Base-by-base conservation (phyloP, 2,329 filamentous ascomycete species). In the Capronia americana region DNA sequence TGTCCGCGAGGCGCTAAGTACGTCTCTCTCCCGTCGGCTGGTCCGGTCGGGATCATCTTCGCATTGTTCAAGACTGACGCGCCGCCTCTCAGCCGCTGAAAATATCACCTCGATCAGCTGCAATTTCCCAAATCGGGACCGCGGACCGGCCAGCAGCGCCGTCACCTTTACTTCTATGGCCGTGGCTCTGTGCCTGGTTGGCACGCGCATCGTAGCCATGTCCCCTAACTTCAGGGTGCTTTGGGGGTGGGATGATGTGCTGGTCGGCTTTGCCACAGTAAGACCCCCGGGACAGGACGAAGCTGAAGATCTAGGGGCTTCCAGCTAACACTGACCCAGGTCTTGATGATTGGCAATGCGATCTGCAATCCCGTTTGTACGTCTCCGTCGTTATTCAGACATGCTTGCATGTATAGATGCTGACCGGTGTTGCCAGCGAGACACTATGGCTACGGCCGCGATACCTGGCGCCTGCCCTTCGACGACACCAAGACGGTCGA, bases 181-280 rank as follows among this genome's bases (percentile, higher is more conserved):
- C 12, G 32, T 67, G 8, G 61, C 65, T 11, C 61, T 67, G 8
- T 50, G 34, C 23, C 41, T 67, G 26, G 65, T 67, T 8, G 57
- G 11, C 5, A 60, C 56, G 23, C 61, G 57, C 20, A 46, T 64
- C 12, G 38, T 67, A 4, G 62, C 53, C 20, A 57, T 64, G 32
- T 23, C 57, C 2, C 51, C 38, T 6, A 6, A 63, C 53, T 46
- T 63, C 53, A 56, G 34, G 14, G 32, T 30, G 30, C 23, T 53
- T 12, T 67, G 65, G 65, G 61, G 65, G n/a, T 67, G 65, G 65
- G 65, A 64, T 46, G 65, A 67, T 53, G 51, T 67, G 24, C 17
- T 64, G 6, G 63, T 64, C n/a, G 56, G 20, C 17, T 23, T 64
- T 44, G 61, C 57, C 6, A 67, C 65, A 23, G 65, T 67, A 57